Base-by-base conservation (phyloP, 75 land plant genomes). In the Sequoia sempervirens region DNA sequence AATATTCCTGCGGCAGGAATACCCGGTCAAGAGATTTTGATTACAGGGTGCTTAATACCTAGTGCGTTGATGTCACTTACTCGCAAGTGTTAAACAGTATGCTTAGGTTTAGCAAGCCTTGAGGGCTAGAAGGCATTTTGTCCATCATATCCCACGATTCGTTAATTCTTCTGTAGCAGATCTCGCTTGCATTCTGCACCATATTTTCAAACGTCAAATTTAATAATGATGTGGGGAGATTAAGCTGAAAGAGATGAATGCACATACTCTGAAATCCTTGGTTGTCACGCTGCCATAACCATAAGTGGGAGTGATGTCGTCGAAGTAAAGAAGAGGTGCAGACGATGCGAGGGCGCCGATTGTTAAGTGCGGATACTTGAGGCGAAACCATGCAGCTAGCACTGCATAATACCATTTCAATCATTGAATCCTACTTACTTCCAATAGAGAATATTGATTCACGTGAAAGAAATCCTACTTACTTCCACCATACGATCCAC, bases 261-360 rank as follows among this genome's bases (percentile, higher is more conserved):
- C 34, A 34, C 52, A 54, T 86, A 90, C 94, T 82, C 84, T 89
- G 69, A 93, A 93, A 82, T 91, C 90, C 58, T 87, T 85, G 85
- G 86, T 83, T 28, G 89, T 92, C 58, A 88, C 83, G 37, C 56
- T 75, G 81, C 85, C 84, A 54, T 88, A 91, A 3, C 85, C 88
- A 83, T 89, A 79, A 17, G 84, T 50, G 14, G 95, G 92, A 41
- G 87, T 85, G 28, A 87, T 70, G 69, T 89, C 84, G 20, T 93
- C 90, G 61, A 93, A 91, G 26, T 89, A 87, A 23, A 93, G 87
- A 61, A 93, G 83, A 3, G 95, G 95, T 9, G 95, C 95, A 1
- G 95, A 92, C 4, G 95, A 40, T 40, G 1, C 41, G 41, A 40
- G 41, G 41, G 1, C 41, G 5, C 41, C 41, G 41, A 40, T 40